These are phyloP conservation scores for Hygrophorus russula DNA, from an alignment of 768 basidiomycete species.

Conservation along the genomic window DNA sequence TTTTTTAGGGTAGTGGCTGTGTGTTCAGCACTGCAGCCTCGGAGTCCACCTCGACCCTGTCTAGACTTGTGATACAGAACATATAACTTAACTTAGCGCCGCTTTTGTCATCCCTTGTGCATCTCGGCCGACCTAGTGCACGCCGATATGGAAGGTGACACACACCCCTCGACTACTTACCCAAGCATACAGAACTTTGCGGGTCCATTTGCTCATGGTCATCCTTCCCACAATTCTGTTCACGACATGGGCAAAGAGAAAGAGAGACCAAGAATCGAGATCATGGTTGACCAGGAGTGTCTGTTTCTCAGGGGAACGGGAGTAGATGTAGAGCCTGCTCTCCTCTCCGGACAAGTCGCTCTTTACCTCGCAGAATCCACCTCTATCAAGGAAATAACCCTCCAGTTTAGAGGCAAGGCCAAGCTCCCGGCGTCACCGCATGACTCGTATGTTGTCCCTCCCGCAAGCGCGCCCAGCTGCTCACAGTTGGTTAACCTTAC, in stretches of 20 bases:
- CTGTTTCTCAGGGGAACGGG: constrained; percentile 72
- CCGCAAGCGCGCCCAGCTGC: constrained; percentile 5
- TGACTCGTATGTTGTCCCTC: constrained; percentile 43
- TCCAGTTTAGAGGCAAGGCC: constrained; percentile 79
- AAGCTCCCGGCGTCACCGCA: constrained; percentile 45
- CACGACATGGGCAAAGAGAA: constrained; percentile 31
- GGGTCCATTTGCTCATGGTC: neutral
- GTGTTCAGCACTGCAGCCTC: too few relatives aligned
- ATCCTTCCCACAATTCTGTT: neutral
- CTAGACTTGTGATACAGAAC: too few relatives aligned
- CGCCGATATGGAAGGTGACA: neutral
- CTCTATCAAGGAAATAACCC: constrained; percentile 72
- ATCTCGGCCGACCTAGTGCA: neutral
- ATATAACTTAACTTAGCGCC: too few relatives aligned
- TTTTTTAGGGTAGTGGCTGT: too few relatives aligned
- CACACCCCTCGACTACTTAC: neutral
- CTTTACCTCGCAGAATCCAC: constrained; percentile 75
- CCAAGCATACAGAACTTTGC: neutral
- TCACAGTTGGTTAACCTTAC: constrained; percentile 5
- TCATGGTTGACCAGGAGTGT: constrained; percentile 60
- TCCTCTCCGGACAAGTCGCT: constrained; percentile 72
- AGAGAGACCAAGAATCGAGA: constrained; percentile 52
- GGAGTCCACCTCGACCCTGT: too few relatives aligned
- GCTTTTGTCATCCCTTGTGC: too few relatives aligned
- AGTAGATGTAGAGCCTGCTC: constrained; percentile 71